A percentile compares a stretch with the other conserved stretches of the same genome.
Conservation (phyloP, 768 basidiomycete genomes). For the Mycena epipterygia region DNA sequence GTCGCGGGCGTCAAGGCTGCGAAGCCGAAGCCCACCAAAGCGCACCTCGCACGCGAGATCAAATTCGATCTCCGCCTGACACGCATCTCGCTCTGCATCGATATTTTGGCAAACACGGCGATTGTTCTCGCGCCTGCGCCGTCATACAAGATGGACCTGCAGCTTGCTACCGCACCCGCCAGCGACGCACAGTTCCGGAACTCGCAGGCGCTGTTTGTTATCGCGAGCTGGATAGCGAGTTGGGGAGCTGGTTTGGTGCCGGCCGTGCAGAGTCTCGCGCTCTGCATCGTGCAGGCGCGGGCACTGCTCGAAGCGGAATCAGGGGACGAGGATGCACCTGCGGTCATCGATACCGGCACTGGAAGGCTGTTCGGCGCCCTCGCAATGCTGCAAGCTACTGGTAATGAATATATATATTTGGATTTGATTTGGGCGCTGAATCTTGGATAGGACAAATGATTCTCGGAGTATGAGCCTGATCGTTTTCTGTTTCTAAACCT, state of each 20-base stretch:
- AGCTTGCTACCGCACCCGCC: neutral
- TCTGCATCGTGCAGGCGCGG: conserved; percentile 70
- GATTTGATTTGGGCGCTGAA: neutral
- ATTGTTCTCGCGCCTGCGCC: conserved; percentile 69
- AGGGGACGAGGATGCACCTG: conserved; percentile 24
- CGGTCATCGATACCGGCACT: conserved; percentile 44
- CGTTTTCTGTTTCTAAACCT: conserved; percentile 1
- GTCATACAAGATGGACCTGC: conserved; percentile 45
- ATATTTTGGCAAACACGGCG: conserved; percentile 73
- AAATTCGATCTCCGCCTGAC: conserved; percentile 77
- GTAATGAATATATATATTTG: neutral
- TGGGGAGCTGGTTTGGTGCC: conserved; percentile 79
- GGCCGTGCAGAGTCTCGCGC: conserved; percentile 78
- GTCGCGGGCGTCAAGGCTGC: conserved; percentile 16
- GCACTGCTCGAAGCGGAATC: conserved; percentile 46
- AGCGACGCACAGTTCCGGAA: conserved; percentile 25
- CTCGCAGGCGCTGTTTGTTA: conserved; percentile 68
- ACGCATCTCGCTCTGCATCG: conserved; percentile 72
- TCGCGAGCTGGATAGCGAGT: conserved; percentile 69
- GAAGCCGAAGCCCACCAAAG: conserved; percentile 62
- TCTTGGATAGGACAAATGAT: conserved; percentile 66
- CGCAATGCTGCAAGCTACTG: conserved; percentile 76
- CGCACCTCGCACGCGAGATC: conserved; percentile 73
- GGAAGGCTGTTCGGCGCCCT: conserved; percentile 82
- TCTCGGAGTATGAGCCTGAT: conserved; percentile 54